These are phyloP conservation scores for Pleurotus platypus DNA, from an alignment of 768 basidiomycete species.

Conservation along the genomic window DNA sequence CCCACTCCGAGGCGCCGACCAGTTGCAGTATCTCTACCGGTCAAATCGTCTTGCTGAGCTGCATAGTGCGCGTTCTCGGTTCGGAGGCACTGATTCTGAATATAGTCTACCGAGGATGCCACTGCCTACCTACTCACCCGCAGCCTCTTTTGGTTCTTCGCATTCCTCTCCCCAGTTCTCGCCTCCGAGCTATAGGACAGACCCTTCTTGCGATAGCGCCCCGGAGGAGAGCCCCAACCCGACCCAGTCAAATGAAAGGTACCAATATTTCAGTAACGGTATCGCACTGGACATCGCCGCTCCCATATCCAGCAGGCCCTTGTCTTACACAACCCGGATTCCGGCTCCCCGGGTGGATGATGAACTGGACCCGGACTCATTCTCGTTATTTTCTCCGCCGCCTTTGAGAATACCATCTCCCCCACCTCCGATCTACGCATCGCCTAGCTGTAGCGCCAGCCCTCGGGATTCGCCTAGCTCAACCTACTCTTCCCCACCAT, in stretches of 20 bases:
- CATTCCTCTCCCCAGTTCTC: neutral
- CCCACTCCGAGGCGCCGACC: no score
- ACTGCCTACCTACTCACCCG: neutral
- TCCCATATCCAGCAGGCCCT: no score
- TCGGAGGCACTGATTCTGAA: no score
- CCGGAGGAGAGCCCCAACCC: no score
- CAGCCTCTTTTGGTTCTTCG: neutral
- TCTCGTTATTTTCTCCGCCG: neutral
- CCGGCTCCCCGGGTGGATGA: neutral
- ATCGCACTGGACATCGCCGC: no score
- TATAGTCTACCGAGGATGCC: neutral
- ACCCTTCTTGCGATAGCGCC: neutral
- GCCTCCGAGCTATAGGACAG: neutral
- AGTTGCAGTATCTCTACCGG: no score
- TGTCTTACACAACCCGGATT: neutral
- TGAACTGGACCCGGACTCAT: neutral
- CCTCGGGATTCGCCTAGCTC: neutral
- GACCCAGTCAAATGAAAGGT: no score
- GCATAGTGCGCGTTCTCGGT: no score
- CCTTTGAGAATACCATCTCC: slow-evolving; percentile 3
- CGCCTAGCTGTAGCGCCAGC: neutral
- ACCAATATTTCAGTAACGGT: no score
- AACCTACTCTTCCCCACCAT: neutral
- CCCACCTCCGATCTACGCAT: neutral
- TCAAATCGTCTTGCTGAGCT: neutral